phyloP scores from a whole-genome alignment of 1,139 yeast genomes.

The Suhomyces terraborum region DNA sequence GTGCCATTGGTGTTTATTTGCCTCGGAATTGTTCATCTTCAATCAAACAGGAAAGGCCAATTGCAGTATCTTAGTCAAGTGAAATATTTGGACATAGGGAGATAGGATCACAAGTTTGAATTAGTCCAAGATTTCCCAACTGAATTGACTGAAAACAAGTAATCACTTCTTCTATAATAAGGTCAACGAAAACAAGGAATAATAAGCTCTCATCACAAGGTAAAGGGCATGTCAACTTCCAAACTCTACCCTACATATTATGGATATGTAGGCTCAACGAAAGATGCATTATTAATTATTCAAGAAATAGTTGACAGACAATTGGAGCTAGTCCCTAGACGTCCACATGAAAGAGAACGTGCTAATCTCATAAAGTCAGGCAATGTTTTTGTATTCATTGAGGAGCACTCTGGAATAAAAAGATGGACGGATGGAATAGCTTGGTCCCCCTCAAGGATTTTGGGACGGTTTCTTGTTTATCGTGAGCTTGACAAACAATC shows the following conservation, averaged over 20 bases:
- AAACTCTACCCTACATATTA: conserved; percentile 59
- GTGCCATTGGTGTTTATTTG: too few relatives aligned
- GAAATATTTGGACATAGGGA: too few relatives aligned
- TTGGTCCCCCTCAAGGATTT: conserved; percentile 88
- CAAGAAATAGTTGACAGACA: conserved; percentile 71
- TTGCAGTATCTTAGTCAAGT: too few relatives aligned
- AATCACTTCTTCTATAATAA: neutral
- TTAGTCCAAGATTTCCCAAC: too few relatives aligned
- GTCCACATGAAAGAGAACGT: conserved; percentile 85
- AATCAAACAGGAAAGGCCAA: too few relatives aligned
- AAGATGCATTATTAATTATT: conserved; percentile 79
- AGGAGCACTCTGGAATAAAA: conserved; percentile 79
- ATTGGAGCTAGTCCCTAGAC: conserved; percentile 65
- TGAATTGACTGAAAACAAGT: neutral
- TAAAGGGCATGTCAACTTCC: conserved; percentile 25
- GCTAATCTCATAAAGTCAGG: conserved; percentile 69
- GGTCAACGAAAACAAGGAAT: neutral
- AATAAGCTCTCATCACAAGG: neutral
- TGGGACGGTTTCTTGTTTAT: conserved; percentile 81
- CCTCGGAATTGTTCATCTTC: too few relatives aligned
- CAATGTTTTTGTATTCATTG: conserved; percentile 80
- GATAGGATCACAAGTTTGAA: too few relatives aligned
- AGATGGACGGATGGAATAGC: conserved; percentile 94
- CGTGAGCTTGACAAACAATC: conserved; percentile 69
- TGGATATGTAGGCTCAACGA: conserved; percentile 80